Conservation (phyloP, 108 stramenopile genomes). For the Epipyxis sp. region DNA sequence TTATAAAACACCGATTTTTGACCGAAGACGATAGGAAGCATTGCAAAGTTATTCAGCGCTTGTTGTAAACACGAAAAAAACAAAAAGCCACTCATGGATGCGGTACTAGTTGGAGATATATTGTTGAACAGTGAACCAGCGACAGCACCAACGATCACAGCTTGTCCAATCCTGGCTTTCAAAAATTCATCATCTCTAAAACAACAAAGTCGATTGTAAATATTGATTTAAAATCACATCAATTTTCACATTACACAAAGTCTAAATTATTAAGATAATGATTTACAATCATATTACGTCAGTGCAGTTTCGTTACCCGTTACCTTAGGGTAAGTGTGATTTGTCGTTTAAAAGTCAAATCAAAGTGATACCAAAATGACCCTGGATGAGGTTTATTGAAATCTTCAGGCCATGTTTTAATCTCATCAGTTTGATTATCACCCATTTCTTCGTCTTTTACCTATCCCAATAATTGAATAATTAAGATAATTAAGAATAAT, state of each 20-base stretch:
- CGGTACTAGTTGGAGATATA: not conserved
- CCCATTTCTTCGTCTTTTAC: not conserved
- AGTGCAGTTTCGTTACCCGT: no score
- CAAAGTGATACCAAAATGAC: not conserved
- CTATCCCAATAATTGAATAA: no score
- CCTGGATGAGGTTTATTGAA: not conserved
- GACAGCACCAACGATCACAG: conserved; percentile 15
- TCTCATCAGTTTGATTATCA: not conserved
- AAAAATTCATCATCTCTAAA: not conserved
- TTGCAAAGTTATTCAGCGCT: conserved; percentile 62
- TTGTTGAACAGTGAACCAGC: conserved; percentile 28
- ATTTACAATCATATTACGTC: no score
- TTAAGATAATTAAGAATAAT: no score
- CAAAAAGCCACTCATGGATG: conserved; percentile 12
- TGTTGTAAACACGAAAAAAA: conserved; percentile 57
- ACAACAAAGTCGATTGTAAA: no score
- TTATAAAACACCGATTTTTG: conserved; percentile 73
- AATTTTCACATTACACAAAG: no score
- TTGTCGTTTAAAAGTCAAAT: not conserved
- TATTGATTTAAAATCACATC: no score
- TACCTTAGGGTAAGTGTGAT: no score
- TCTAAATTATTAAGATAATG: no score
- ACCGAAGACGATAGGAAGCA: conserved; percentile 65
- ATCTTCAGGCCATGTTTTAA: conserved; percentile 1
- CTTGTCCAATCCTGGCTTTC: not conserved